A percentile compares a stretch with the other conserved stretches of the same genome.
Conservation (phyloP, 1,139 yeast species). For the Taiozyma sp. region DNA sequence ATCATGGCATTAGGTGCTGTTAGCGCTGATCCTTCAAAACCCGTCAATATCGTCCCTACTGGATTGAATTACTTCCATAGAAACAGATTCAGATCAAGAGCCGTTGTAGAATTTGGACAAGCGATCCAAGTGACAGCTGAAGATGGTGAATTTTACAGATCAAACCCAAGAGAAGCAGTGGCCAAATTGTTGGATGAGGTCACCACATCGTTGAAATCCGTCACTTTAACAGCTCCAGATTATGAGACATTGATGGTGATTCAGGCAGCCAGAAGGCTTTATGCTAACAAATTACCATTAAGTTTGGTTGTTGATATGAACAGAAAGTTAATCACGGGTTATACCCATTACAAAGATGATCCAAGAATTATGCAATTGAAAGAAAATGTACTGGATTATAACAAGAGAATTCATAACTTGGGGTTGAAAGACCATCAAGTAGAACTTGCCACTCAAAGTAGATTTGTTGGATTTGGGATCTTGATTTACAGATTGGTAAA, state of each 20-base stretch:
- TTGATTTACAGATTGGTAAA: conserved; percentile 28
- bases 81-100: conserved; percentile 69
- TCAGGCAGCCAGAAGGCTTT: conserved; percentile 71
- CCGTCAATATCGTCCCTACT: conserved; percentile 62
- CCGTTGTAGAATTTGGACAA: conserved; percentile 68
- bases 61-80: conserved; percentile 78
- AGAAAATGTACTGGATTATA: conserved; percentile 47
- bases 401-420: conserved; percentile 44
- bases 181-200: conserved; percentile 48
- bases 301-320: conserved; percentile 70
- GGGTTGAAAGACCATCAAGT: conserved; percentile 72
- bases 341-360: conserved; percentile 51
- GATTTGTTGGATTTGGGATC: conserved; percentile 27
- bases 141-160: conserved; percentile 47
- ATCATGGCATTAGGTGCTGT: conserved; percentile 77
- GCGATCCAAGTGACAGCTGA: conserved; percentile 54
- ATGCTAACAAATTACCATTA: conserved; percentile 52
- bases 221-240: conserved; percentile 72
- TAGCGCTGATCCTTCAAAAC: conserved; percentile 49
- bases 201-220: conserved; percentile 54
- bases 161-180: conserved; percentile 53
- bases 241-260: conserved; percentile 69
- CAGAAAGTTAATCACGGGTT: conserved; percentile 61
- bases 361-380: conserved; percentile 50
- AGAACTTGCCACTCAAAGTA: conserved; percentile 32